Conservation (phyloP, 306 rosid species). For the Acacia melanoxylon region DNA sequence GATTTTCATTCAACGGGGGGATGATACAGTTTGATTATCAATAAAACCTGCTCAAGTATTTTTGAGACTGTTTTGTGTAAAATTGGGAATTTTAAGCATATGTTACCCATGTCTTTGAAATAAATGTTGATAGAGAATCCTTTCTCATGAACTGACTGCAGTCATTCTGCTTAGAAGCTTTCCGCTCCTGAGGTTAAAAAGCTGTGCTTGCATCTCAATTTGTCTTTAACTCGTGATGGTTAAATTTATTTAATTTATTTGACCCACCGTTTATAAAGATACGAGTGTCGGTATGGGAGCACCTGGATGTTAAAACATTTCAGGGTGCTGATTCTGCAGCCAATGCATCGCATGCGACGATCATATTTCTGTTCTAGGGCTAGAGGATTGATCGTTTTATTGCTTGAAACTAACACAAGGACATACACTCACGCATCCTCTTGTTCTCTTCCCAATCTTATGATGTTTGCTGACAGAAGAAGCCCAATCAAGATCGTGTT, state of each 20-base stretch:
- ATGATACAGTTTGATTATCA: constrained; percentile 38
- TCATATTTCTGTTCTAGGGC: neutral
- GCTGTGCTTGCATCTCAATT: neutral
- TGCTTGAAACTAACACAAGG: neutral
- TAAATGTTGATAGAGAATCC: constrained; percentile 35
- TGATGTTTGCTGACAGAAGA: neutral
- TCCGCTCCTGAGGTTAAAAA: neutral
- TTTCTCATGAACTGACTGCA: constrained; percentile 15
- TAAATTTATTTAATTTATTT: neutral
- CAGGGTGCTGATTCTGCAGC: neutral
- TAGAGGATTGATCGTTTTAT: neutral
- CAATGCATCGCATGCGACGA: neutral
- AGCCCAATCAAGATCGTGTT: neutral
- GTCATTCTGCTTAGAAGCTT: constrained; percentile 3
- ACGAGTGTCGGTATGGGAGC: neutral
- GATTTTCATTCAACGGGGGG: constrained; percentile 30
- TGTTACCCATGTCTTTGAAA: constrained; percentile 33
- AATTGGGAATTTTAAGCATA: constrained; percentile 33
- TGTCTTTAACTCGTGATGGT: neutral
- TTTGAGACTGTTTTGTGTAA: constrained; percentile 38
- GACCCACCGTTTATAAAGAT: neutral
- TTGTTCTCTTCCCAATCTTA: neutral
- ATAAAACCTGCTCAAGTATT: constrained; percentile 45
- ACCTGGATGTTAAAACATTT: constrained; percentile 7
- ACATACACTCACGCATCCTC: neutral